phyloP scores from a whole-genome alignment of 257 asterid species.

The Coffea canephora region DNA sequence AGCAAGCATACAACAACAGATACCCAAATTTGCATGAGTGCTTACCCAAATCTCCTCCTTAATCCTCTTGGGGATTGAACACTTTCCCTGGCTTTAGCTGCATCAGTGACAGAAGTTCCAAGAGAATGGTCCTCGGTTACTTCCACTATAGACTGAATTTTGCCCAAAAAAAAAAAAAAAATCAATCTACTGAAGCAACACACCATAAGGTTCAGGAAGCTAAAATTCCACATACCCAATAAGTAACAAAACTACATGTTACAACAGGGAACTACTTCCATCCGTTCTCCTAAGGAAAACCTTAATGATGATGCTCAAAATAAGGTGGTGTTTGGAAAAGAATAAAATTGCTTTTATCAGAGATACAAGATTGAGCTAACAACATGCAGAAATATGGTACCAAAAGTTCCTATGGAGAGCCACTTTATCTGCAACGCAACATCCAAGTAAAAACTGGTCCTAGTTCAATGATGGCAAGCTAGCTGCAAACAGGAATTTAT shows the following conservation, averaged over 20 bases:
- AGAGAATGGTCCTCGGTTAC: slow-evolving; percentile 39
- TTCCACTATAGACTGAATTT: slow-evolving; percentile 44
- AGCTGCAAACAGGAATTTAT: not conserved
- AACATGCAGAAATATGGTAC: too few species aligned
- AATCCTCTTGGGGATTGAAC: slow-evolving; percentile 57
- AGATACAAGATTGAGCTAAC: not conserved
- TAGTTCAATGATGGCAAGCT: not conserved
- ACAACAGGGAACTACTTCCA: not conserved
- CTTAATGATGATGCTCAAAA: not conserved
- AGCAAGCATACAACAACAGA: not conserved
- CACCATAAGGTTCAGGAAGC: not conserved
- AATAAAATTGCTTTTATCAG: too few species aligned
- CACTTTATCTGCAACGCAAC: not conserved
- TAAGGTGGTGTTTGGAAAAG: not conserved
- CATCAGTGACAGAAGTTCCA: slow-evolving; percentile 36
- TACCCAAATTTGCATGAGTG: slow-evolving; percentile 12
- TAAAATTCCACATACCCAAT: not conserved
- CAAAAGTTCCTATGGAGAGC: too few species aligned
- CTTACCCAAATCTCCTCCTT: slow-evolving; percentile 78
- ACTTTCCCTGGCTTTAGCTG: slow-evolving; percentile 44
- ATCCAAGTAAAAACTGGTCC: not conserved
- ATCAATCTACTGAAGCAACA: slow-evolving; percentile 3
- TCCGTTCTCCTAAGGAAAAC: not conserved
- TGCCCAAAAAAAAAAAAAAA: slow-evolving; percentile 18
- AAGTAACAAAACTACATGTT: not conserved